A percentile compares a stretch with the other conserved stretches of the same genome.
phyloP scores from a whole-genome alignment of 2,329 filamentous ascomycete species.

The Apiospora rasikravindrae region DNA sequence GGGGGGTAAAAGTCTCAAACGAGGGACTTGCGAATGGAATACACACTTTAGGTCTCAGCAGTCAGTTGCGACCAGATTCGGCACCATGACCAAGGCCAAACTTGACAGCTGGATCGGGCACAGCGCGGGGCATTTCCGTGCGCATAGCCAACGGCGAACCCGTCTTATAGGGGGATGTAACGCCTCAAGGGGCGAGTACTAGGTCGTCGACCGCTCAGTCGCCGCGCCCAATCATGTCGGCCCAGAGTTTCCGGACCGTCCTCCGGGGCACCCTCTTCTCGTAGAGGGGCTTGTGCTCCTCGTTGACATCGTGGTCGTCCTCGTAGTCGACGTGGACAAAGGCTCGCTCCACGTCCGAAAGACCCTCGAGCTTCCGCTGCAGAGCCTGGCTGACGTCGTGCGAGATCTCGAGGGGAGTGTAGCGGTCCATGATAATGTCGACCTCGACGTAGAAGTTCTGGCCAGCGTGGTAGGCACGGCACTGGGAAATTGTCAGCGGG shows the following conservation, averaged over 20 bases:
- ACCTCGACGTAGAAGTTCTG: slow-evolving; percentile 69
- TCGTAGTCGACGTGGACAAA: slow-evolving; percentile 54
- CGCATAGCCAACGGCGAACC: background rate
- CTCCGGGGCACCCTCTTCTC: slow-evolving; percentile 39
- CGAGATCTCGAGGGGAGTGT: slow-evolving; percentile 58
- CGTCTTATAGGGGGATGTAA: background rate
- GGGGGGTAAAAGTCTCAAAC: background rate
- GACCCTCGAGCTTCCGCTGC: slow-evolving; percentile 62
- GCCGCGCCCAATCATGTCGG: slow-evolving; percentile 2
- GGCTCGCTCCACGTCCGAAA: slow-evolving; percentile 46
- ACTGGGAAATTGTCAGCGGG: slow-evolving; percentile 35
- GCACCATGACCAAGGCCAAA: background rate
- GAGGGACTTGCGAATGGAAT: background rate
- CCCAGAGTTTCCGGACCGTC: slow-evolving; percentile 28
- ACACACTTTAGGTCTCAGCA: background rate
- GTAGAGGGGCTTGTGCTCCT: slow-evolving; percentile 51
- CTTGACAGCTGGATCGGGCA: background rate
- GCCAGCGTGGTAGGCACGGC: slow-evolving; percentile 65
- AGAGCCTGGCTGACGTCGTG: slow-evolving; percentile 65
- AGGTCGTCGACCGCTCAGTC: background rate
- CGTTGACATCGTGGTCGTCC: slow-evolving; percentile 45
- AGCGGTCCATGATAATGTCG: slow-evolving; percentile 64
- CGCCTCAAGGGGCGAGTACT: background rate
- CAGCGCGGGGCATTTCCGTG: background rate
- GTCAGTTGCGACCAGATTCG: background rate